These are phyloP conservation scores for Sclerotinia trifoliorum DNA, from an alignment of 2,329 filamentous ascomycete species.

Conservation along the genomic window DNA sequence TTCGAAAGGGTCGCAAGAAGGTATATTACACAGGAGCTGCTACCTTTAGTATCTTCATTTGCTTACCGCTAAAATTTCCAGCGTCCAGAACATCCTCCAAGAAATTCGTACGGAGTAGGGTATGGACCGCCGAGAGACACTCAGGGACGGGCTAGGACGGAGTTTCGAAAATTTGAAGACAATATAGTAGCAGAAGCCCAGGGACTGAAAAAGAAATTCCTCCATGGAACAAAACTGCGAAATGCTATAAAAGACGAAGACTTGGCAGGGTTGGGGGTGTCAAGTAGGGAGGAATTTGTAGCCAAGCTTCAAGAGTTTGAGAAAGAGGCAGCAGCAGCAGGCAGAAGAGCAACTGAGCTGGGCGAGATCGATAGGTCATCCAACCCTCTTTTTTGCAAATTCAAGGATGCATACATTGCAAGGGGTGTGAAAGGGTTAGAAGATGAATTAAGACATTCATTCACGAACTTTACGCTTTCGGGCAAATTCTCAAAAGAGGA, in stretches of 20 bases:
- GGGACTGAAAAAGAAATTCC: neutral
- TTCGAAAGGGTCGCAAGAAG: neutral
- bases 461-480: slow-evolving; percentile 41
- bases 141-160: neutral
- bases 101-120: neutral
- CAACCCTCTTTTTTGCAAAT: slow-evolving; percentile 33
- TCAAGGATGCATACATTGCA: slow-evolving; percentile 60
- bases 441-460: slow-evolving; percentile 63
- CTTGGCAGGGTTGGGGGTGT: neutral
- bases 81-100: neutral
- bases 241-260: neutral
- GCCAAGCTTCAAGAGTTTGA: neutral
- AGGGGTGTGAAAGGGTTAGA: slow-evolving; percentile 51
- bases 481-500: slow-evolving; percentile 49
- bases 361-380: slow-evolving; percentile 23
- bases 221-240: neutral
- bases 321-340: neutral
- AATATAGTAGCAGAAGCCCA: neutral
- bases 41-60: neutral
- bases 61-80: neutral
- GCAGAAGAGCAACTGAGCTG: slow-evolving; percentile 23
- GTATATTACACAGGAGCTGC: slow-evolving; percentile 3
- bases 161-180: neutral
- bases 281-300: neutral
- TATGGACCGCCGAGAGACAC: neutral